Evolutionary conservation across 2,329 filamentous ascomycete genomes (phyloP), one percentile per base, ranked within the genome.

Genomic region (Penicillium sclerotigenum): DNA sequence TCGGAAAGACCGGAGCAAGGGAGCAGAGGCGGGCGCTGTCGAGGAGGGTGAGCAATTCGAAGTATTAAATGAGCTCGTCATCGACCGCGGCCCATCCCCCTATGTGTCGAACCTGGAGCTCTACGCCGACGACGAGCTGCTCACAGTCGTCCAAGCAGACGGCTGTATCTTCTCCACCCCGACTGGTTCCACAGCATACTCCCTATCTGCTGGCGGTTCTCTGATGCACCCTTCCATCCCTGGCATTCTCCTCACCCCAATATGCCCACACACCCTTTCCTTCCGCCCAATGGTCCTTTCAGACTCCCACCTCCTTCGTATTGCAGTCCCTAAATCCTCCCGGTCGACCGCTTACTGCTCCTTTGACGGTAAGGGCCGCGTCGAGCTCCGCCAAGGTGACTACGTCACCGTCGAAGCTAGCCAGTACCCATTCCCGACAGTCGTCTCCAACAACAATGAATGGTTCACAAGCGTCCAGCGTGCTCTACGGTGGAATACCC

Each of bases 211-310:
- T 16, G 94, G 94, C 58, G 94, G 94, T 65, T 95, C 91, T 22
- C 87, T 99, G 43, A 93, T 97, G 56, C 93, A 97, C 72, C 94
- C 94, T 0, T 93, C 96, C 70, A 96, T 99, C 58, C 94, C 94
- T 14, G 94, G 92, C 65, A 97, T 99, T 66, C 86, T 97, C 40
- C 84, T 99, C 52, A 99, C 94, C 0, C 94, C 94, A 20, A 97
- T 99, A 74, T 99, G 94, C 75, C 94, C 94, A 9, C 94, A 99
- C 71, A 97, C 93, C 0, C 82, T 99, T 16, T 96, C 91, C 14
- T 99, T 99, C 84, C 86, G 94, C 10, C 94, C 94, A 33, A 97
- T 99, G 94, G 89, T 99, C 8, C 85, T 99, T 47, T 96, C 91
- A 47, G 94, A 99, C 77, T 94, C 90, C 54, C 90, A 97, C 81